Evolutionary conservation across 148 eudicot genomes (phyloP).

Genomic region (Diospyros kaki): DNA sequence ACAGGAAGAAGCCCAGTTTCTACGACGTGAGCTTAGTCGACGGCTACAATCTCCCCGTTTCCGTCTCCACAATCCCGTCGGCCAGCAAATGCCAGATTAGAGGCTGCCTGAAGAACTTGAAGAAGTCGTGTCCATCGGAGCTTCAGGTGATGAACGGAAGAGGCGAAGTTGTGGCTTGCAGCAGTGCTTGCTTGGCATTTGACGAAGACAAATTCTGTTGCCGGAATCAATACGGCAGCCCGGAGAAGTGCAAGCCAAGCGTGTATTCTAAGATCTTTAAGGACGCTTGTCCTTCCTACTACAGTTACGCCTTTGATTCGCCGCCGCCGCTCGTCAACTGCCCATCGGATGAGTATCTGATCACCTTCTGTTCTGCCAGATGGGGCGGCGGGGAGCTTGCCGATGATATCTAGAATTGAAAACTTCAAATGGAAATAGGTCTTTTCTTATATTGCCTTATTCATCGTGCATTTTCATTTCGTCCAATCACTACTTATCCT

Average conservation of each 20-base stretch:
- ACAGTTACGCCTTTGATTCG: conserved; percentile 59
- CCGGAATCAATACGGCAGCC: conserved; percentile 51
- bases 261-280: conserved; percentile 61
- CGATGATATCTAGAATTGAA: not conserved
- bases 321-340: conserved; percentile 58
- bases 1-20: conserved; percentile 48
- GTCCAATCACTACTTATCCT: too few relatives aligned
- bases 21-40: conserved; percentile 75
- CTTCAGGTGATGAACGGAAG: conserved; percentile 30
- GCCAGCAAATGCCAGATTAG: conserved; percentile 30
- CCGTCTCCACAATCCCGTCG: conserved; percentile 23
- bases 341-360: conserved; percentile 40
- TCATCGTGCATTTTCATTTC: too few relatives aligned
- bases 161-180: conserved; percentile 64
- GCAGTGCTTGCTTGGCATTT: conserved; percentile 72
- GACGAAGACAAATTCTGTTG: conserved; percentile 58
- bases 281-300: conserved; percentile 58
- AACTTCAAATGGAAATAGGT: too few relatives aligned
- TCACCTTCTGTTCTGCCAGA: conserved; percentile 58
- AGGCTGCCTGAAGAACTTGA: conserved; percentile 49
- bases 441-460: too few relatives aligned
- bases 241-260: conserved; percentile 58
- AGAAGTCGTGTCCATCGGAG: conserved; percentile 51
- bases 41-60: conserved; percentile 67
- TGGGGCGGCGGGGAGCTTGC: conserved; percentile 25